Evolutionary conservation across 495 filamentous ascomycete species (phyloP).

Genomic region (Tuber aestivum): DNA sequence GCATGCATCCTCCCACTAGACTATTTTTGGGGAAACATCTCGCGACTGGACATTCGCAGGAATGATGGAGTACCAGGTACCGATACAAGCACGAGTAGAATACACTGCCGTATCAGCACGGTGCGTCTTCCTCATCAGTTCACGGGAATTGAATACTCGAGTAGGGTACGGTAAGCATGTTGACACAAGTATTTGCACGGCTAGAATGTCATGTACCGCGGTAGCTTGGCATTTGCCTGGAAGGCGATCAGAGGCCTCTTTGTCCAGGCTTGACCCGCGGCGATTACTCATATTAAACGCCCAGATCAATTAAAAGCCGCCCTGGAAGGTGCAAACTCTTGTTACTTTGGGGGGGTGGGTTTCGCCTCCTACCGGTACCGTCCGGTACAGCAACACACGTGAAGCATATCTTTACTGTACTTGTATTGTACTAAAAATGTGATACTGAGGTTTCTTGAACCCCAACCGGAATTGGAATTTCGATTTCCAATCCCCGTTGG

Average conservation of each 20-base stretch:
- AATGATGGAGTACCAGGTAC: not conserved
- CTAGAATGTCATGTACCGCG: not conserved
- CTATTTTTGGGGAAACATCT: not conserved
- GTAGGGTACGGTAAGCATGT: not conserved
- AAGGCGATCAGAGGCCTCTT: not conserved
- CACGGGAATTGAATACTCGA: not conserved
- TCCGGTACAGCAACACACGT: not conserved
- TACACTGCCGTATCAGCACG: no score
- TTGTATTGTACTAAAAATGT: not conserved
- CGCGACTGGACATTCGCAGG: not conserved
- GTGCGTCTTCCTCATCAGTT: not conserved
- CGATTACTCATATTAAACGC: not conserved
- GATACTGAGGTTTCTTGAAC: not conserved
- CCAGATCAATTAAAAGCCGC: not conserved
- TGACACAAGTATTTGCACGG: not conserved
- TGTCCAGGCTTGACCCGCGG: not conserved
- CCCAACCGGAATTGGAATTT: not conserved
- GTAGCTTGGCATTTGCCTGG: not conserved
- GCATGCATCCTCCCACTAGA: not conserved
- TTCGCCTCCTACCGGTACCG: no score
- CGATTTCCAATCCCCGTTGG: conserved; percentile 2
- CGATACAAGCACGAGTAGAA: no score
- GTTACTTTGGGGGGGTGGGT: not conserved
- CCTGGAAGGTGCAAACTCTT: not conserved
- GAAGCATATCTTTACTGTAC: not conserved